Evolutionary conservation across 495 filamentous ascomycete genomes (phyloP), one percentile per base, ranked within the genome.

Genomic region (Podospora pseudoanserina): DNA sequence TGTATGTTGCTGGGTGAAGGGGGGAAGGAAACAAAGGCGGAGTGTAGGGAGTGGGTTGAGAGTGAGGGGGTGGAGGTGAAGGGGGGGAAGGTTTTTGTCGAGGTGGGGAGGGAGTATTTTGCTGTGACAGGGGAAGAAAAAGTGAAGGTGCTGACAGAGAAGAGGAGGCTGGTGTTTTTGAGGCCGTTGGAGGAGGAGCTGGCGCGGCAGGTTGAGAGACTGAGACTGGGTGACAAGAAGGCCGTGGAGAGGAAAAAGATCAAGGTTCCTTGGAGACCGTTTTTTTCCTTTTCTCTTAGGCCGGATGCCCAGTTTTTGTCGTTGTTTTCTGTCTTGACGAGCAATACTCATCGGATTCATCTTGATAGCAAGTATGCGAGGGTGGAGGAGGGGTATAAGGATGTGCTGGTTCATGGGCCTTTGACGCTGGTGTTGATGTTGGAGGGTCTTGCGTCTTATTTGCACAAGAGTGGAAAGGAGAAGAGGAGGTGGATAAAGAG

Each of bases 321-420:
- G 78, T 87, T 91, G n/a, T 96, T 90, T 79, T 92, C 88, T 32
- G 91, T 91, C 0, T 84, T 97, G 19, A 92, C 89, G 5, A 92
- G 90, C 84, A 97, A 97, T 76, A 90, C 92, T 5, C 93, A 96
- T 74, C 79, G 83, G 5, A 96, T 96, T 66, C 93, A 97, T 72
- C 83, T 95, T n/a, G 91, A 96, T 75, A 85, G 82, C 4, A 66
- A 80, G 18, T 96, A 92, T 78, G 87, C 88, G 23, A 84, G 84
- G 20, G 80, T 86, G 32, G 78, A 86, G 2, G 94, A 98, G 77
- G 91, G 90, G 7, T 87, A 94, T 75, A 84, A 82, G 15, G 85
- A 88, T 63, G 80, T 92, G 27, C 84, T 98, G 15, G 90, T 97
- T 32, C 94, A 97, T 73, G 94, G 94, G 0, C 94, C 94, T 0